phyloP scores from a whole-genome alignment of 192 early-diverging fungal species.

The Coemansia sp. region DNA sequence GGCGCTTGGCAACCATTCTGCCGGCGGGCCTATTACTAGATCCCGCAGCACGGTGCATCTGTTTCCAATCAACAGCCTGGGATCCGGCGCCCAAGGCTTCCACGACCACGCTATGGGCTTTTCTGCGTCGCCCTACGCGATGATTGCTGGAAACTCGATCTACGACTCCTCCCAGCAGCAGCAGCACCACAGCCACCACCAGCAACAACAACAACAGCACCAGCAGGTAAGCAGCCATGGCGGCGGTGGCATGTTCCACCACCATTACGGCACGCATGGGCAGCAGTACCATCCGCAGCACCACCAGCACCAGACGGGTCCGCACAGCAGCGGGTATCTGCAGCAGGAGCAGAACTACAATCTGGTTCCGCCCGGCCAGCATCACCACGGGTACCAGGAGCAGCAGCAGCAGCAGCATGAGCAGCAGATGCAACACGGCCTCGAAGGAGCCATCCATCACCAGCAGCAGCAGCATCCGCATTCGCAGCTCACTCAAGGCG shows the following conservation, averaged over 20 bases:
- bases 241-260: neutral
- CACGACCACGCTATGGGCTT: constrained; percentile 48
- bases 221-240: neutral
- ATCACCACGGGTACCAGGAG: constrained; percentile 5
- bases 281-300: constrained; percentile 19
- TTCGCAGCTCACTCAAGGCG: neutral
- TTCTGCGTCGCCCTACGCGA: constrained; percentile 42
- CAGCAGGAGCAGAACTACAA: constrained; percentile 8
- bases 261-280: neutral
- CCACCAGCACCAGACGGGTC: constrained; percentile 11
- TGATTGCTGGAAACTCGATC: constrained; percentile 35
- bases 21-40: constrained; percentile 44
- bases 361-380: constrained; percentile 8
- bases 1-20: constrained; percentile 13
- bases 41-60: constrained; percentile 48
- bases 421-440: constrained; percentile 18
- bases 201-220: constrained; percentile 19
- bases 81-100: constrained; percentile 6
- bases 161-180: constrained; percentile 24
- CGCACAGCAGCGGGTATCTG: constrained; percentile 8
- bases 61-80: constrained; percentile 41
- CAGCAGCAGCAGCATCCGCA: constrained; percentile 6
- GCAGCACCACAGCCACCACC: constrained; percentile 25
- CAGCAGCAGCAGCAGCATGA: constrained; percentile 9
- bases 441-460: constrained; percentile 9